Percentiles rank a stretch among this genome's conserved stretches.
phyloP scores from a whole-genome alignment of 179 eudicot genomes.

The Vitellaria paradoxa region DNA sequence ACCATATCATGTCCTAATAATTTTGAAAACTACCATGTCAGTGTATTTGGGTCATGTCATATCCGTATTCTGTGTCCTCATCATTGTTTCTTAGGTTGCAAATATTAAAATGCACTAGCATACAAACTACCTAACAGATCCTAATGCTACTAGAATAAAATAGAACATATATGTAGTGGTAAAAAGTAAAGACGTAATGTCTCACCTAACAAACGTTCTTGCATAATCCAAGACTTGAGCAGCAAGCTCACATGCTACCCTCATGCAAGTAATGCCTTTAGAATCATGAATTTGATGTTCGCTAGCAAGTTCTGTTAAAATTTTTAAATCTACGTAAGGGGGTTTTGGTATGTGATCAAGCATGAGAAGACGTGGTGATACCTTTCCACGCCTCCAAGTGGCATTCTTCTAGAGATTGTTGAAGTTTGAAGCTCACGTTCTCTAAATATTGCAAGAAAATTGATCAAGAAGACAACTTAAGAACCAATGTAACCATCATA shows the following conservation, averaged over 20 bases:
- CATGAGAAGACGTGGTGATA: constrained; percentile 75
- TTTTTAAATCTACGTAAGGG: constrained; percentile 60
- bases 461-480: constrained; percentile 17
- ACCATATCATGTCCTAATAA: too few species aligned
- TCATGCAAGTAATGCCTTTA: constrained; percentile 79
- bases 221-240: constrained; percentile 92
- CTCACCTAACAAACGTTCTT: constrained; percentile 90
- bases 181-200: neutral
- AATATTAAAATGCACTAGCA: neutral
- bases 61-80: too few species aligned
- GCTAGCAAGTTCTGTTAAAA: constrained; percentile 69
- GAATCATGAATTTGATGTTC: constrained; percentile 76
- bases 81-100: too few species aligned
- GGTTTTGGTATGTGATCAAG: constrained; percentile 93
- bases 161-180: neutral
- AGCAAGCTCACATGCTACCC: constrained; percentile 93
- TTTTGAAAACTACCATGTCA: too few species aligned
- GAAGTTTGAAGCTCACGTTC: constrained; percentile 55
- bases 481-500: neutral
- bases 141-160: neutral
- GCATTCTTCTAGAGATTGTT: constrained; percentile 35
- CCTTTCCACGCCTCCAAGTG: constrained; percentile 78
- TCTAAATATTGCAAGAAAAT: constrained; percentile 33
- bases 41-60: too few species aligned
- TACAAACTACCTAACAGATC: neutral